A percentile compares a stretch with the other conserved stretches of the same genome.
Conservation (phyloP, 2,329 filamentous ascomycete species). For the Fonsecaea pedrosoi region DNA sequence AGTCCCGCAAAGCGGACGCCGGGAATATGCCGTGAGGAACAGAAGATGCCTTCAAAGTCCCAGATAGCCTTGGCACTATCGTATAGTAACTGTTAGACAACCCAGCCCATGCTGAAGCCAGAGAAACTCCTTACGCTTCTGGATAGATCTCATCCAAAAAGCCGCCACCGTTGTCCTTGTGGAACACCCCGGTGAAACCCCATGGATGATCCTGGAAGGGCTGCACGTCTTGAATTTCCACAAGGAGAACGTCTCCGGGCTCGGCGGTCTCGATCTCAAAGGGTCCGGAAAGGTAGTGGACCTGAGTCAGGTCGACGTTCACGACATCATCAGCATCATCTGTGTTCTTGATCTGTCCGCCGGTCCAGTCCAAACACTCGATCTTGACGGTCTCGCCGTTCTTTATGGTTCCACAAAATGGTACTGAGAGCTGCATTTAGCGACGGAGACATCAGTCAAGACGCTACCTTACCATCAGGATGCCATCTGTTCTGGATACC, state of each 20-base stretch:
- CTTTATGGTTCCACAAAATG: slow-evolving; percentile 73
- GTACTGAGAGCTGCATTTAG: slow-evolving; percentile 62
- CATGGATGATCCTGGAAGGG: slow-evolving; percentile 84
- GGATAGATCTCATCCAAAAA: slow-evolving; percentile 90
- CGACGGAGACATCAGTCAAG: background rate
- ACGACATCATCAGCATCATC: slow-evolving; percentile 88
- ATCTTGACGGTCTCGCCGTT: slow-evolving; percentile 91
- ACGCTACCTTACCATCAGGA: slow-evolving; percentile 71
- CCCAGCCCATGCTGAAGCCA: background rate
- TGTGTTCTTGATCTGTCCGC: slow-evolving; percentile 84
- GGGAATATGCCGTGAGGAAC: slow-evolving; percentile 83
- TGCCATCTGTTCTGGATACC: slow-evolving; percentile 83
- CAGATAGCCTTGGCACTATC: slow-evolving; percentile 72
- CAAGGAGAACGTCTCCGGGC: slow-evolving; percentile 81
- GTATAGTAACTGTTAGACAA: slow-evolving; percentile 1
- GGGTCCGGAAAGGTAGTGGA: slow-evolving; percentile 88
- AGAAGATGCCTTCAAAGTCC: slow-evolving; percentile 80
- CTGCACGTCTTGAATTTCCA: slow-evolving; percentile 93
- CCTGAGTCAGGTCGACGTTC: slow-evolving; percentile 80
- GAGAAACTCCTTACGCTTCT: slow-evolving; percentile 63
- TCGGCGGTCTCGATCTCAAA: slow-evolving; percentile 85
- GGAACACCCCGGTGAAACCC: slow-evolving; percentile 88
- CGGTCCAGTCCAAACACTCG: slow-evolving; percentile 82
- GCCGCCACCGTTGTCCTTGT: slow-evolving; percentile 81
- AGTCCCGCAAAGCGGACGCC: slow-evolving; percentile 86